Percentiles rank a stretch among this genome's conserved stretches.
Evolutionary conservation across 2,329 filamentous ascomycete genomes (phyloP).

Genomic region (Aureobasidium musti): DNA sequence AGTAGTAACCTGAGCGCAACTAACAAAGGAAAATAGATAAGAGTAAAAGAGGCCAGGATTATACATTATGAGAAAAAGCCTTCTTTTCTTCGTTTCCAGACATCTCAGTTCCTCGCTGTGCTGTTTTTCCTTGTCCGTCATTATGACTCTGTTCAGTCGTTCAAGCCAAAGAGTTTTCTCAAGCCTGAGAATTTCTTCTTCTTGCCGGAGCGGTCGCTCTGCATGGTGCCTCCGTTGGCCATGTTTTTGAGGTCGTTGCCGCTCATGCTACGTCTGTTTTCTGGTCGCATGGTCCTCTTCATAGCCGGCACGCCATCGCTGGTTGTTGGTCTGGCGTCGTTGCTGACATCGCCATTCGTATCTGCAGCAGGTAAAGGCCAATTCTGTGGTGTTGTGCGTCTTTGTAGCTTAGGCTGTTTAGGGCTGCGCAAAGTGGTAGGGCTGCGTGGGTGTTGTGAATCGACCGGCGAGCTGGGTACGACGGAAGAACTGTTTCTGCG

Average conservation of each 20-base stretch:
- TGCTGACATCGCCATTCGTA: background rate
- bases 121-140: slow-evolving; percentile 1
- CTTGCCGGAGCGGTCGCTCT: slow-evolving; percentile 44
- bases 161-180: slow-evolving; percentile 64
- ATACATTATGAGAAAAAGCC: slow-evolving; percentile 14
- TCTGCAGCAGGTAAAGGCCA: slow-evolving; percentile 52
- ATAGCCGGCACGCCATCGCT: slow-evolving; percentile 40
- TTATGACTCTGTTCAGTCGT: slow-evolving; percentile 48
- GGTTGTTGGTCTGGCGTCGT: slow-evolving; percentile 38
- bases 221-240: slow-evolving; percentile 34
- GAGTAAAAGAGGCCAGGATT: slow-evolving; percentile 4
- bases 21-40: background rate
- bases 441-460: slow-evolving; percentile 32
- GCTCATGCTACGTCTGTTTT: slow-evolving; percentile 40
- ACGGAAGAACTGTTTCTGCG: slow-evolving; percentile 40
- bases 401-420: slow-evolving; percentile 23
- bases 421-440: slow-evolving; percentile 38
- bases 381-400: slow-evolving; percentile 32
- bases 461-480: slow-evolving; percentile 29
- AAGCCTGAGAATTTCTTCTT: slow-evolving; percentile 69
- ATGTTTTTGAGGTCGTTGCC: slow-evolving; percentile 24
- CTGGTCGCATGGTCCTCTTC: slow-evolving; percentile 34
- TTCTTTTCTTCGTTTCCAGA: background rate
- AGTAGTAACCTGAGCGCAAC: background rate
- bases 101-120: background rate